These are phyloP conservation scores for Citrullus amarus DNA, from an alignment of 306 rosid species.

Conservation along the genomic window DNA sequence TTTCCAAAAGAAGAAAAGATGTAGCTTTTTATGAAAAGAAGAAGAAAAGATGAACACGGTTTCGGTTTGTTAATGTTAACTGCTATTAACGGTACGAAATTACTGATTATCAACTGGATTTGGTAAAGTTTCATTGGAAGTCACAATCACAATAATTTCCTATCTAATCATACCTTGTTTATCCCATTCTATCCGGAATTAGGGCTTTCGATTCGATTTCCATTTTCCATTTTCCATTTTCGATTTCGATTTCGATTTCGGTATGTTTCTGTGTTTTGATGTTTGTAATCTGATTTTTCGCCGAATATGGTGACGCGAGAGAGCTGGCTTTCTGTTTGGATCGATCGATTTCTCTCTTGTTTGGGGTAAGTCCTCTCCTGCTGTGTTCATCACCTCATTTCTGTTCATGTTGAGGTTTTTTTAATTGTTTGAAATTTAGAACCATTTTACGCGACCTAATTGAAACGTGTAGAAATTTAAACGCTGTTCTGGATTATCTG, in stretches of 20 bases:
- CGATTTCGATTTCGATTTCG: background rate
- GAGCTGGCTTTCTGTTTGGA: constrained; percentile 7
- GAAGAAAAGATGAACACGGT: background rate
- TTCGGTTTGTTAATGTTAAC: background rate
- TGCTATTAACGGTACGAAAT: background rate
- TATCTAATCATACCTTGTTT: background rate
- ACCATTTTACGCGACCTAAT: background rate
- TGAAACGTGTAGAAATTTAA: background rate
- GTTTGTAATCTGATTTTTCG: background rate
- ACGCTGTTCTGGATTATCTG: background rate
- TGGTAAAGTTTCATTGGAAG: background rate
- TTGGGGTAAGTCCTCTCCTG: background rate
- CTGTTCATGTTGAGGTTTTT: background rate
- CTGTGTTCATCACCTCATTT: background rate
- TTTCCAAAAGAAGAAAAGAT: background rate
- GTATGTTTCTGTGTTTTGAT: background rate
- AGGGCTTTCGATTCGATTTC: background rate
- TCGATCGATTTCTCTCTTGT: constrained; percentile 11
- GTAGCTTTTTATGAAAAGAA: background rate
- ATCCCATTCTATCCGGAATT: background rate
- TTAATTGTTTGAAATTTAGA: background rate
- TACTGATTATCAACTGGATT: background rate
- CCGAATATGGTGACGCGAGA: constrained; percentile 6
- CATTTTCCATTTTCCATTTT: background rate
- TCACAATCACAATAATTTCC: background rate